These are phyloP conservation scores for Myxozyma nipponensis DNA, from an alignment of 805 yeast genomes.

Conservation along the genomic window DNA sequence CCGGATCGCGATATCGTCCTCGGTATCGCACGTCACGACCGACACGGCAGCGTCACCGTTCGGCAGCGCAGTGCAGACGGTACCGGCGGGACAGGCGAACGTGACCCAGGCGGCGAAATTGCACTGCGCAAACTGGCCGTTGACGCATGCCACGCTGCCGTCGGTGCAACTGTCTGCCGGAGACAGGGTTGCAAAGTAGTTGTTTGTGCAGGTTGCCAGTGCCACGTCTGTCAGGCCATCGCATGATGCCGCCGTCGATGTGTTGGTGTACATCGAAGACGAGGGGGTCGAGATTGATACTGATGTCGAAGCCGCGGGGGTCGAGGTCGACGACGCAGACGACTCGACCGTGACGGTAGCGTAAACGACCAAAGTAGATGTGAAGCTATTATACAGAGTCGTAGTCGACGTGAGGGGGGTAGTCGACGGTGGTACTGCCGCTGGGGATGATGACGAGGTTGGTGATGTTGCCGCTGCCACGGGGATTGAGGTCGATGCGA, in stretches of 20 bases:
- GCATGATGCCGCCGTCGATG: constrained; percentile 4
- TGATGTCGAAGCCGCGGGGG: constrained; percentile 21
- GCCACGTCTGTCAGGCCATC: constrained; percentile 15
- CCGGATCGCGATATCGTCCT: constrained; percentile 10
- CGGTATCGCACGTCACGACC: constrained; percentile 23
- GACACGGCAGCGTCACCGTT: constrained; percentile 29
- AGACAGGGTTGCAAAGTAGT: constrained; percentile 7
- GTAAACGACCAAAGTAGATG: background rate
- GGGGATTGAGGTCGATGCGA: background rate
- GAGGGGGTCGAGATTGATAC: constrained; percentile 14
- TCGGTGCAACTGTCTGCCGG: constrained; percentile 31
- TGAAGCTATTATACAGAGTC: constrained; percentile 3
- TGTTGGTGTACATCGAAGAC: background rate
- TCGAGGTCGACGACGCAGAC: background rate
- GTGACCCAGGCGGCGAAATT: constrained; percentile 55
- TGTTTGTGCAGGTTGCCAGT: constrained; percentile 20
- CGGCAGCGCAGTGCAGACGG: constrained; percentile 54
- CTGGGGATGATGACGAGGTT: constrained; percentile 22
- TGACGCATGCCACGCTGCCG: constrained; percentile 52
- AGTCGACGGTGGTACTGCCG: constrained; percentile 23
- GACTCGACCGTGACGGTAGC: background rate
- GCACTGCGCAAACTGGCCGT: constrained; percentile 55
- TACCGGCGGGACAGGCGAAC: constrained; percentile 57
- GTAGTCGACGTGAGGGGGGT: constrained; percentile 23
- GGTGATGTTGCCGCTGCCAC: background rate